phyloP scores from a whole-genome alignment of 768 basidiomycete species.

The Leucocoprinus sp. region DNA sequence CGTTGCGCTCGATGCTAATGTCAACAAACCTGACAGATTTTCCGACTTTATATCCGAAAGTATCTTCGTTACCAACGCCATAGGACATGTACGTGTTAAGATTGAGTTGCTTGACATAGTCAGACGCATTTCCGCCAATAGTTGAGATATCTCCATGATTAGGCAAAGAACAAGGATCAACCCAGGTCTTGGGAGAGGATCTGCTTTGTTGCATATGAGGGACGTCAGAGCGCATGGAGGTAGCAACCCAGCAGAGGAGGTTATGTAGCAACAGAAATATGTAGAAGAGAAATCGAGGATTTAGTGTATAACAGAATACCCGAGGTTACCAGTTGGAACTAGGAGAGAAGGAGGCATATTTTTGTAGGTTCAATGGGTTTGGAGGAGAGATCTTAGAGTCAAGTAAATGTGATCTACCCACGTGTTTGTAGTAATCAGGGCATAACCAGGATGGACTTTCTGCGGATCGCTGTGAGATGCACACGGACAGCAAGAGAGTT shows the following conservation, averaged over 20 bases:
- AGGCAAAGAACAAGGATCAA: conserved; percentile 58
- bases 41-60: conserved; percentile 56
- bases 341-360: conserved; percentile 6
- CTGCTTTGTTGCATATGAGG: neutral
- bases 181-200: conserved; percentile 33
- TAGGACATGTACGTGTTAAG: conserved; percentile 62
- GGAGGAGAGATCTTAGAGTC: conserved; percentile 8
- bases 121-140: conserved; percentile 56
- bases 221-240: conserved; percentile 4
- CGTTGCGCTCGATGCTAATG: conserved; percentile 40
- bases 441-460: conserved; percentile 21
- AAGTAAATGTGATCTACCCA: neutral
- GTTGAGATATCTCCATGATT: conserved; percentile 45
- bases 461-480: conserved; percentile 29
- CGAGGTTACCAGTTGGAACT: neutral
- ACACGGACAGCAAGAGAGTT: neutral
- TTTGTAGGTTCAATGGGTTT: neutral
- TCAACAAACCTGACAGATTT: conserved; percentile 53
- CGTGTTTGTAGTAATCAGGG: conserved; percentile 2
- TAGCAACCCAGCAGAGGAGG: too few relatives aligned
- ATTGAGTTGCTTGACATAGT: conserved; percentile 56
- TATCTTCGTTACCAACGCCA: conserved; percentile 57
- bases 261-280: neutral
- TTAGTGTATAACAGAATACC: conserved; percentile 1
- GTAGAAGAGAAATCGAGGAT: neutral